phyloP scores from a whole-genome alignment of 2,329 filamentous ascomycete species.

The Chaetomium sp. region DNA sequence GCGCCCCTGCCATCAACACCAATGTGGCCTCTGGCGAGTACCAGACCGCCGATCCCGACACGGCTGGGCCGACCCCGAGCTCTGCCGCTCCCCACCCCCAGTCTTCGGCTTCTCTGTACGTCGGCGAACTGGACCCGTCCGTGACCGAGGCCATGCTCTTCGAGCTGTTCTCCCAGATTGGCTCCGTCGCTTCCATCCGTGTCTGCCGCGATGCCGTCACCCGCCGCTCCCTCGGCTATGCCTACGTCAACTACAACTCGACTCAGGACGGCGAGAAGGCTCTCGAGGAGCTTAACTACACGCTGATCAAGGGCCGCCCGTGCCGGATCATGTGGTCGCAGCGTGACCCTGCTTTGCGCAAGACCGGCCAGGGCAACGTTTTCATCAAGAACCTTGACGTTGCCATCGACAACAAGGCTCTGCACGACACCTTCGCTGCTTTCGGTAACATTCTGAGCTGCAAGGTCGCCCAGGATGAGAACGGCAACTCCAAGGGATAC shows the following conservation, averaged over 20 bases:
- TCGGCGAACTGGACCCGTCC: conserved; percentile 94
- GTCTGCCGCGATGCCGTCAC: conserved; percentile 99
- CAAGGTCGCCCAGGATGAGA: conserved; percentile 98
- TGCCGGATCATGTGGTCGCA: conserved; percentile 99
- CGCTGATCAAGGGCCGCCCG: conserved; percentile 94
- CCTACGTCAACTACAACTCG: conserved; percentile 99
- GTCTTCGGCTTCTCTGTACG: conserved; percentile 96
- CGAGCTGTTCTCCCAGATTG: conserved; percentile 99
- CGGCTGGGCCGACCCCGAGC: conserved; percentile 63
- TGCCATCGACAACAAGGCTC: conserved; percentile 99
- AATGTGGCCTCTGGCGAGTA: conserved; percentile 50
- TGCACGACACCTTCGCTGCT: conserved; percentile 97
- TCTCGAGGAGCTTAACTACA: conserved; percentile 99
- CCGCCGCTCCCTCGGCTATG: conserved; percentile 95
- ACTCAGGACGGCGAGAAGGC: conserved; percentile 94
- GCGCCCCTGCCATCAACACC: conserved; percentile 66
- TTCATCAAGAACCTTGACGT: conserved; percentile 99
- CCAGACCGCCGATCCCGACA: conserved; percentile 53
- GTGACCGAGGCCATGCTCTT: conserved; percentile 99
- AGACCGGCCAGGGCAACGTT: conserved; percentile 98
- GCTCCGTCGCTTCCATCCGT: conserved; percentile 97
- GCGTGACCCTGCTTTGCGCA: conserved; percentile 96
- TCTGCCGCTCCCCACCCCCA: conserved; percentile 73
- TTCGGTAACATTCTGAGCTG: conserved; percentile 99
- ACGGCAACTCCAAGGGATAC: conserved; percentile 95